Base-by-base conservation (phyloP, 2,329 filamentous ascomycete genomes). In the Fusarium setosum region DNA sequence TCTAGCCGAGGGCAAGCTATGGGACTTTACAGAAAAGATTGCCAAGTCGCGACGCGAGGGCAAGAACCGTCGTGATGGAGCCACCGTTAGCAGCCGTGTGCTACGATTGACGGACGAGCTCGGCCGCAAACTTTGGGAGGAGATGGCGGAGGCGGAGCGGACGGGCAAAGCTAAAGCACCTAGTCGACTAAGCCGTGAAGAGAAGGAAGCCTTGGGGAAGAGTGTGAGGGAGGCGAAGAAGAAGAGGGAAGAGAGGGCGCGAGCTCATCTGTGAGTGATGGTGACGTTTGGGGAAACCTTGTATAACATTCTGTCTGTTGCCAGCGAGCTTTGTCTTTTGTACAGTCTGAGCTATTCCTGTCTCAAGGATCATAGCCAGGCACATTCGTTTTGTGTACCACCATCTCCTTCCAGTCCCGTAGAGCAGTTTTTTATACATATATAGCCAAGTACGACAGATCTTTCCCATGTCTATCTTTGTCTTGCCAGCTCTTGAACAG, bases 21-120 rank as follows among this genome's bases (percentile, higher is more conserved):
- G 96, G 96, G 88, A 93, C 56, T 97, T 98, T 72, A 95, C 92
- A 5, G 94, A 97, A 76, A 87, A 90, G 74, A 97, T 99, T 65
- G 93, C 93, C 8, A 85, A 88, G 48, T 92, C 89, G 41, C 84
- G 96, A 29, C 85, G 95, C 40, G 96, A 98, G 80, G 96, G 96
- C 9, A 99, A 98, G 87, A 97, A 98, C 75, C 84, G 96, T 20
- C 86, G 95, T n/a, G 96, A 99, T 76, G 94, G 94, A 12, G 92
- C 91, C 2, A 97, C 94, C 0, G 94, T 98, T 4, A 92, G 90
- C 69, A 92, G 87, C 12, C 85, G 96, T 18, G 95, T 99, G 11
- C 78, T 98, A 34, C 82, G 84, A 7, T 83, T 98, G 68, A 90
- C 92, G 9, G 94, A 97, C 73, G 77, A 85, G 44, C 84, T 97